Conservation (phyloP, 2,329 filamentous ascomycete genomes). For the Thyridium curvatum region DNA sequence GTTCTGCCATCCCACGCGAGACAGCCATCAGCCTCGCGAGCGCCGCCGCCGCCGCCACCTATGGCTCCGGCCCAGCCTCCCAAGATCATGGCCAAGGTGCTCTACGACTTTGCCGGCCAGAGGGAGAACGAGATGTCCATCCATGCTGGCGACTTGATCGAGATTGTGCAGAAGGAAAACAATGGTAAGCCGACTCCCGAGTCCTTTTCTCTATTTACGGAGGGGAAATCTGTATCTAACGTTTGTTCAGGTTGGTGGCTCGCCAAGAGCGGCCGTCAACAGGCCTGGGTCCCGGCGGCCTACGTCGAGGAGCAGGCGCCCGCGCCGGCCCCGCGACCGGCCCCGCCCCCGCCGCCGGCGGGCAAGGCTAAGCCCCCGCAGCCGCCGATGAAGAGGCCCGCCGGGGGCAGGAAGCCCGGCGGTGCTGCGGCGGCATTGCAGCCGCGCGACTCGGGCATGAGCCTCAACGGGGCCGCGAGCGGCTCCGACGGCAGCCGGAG, state of each 20-base stretch:
- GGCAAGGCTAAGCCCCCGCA: conserved; percentile 39
- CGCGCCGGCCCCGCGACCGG: conserved; percentile 51
- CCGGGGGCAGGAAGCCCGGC: conserved; percentile 63
- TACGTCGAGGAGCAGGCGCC: conserved; percentile 82
- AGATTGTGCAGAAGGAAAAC: conserved; percentile 88
- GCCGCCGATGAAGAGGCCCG: conserved; percentile 76
- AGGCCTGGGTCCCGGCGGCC: conserved; percentile 90
- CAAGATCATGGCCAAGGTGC: conserved; percentile 78
- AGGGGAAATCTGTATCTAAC: background rate
- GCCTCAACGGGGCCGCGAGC: conserved; percentile 44
- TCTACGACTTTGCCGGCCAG: conserved; percentile 88
- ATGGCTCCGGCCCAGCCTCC: conserved; percentile 56
- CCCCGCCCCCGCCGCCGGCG: conserved; percentile 59
- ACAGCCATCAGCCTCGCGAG: conserved; percentile 34
- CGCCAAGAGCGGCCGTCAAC: conserved; percentile 64
- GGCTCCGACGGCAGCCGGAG: conserved; percentile 58
- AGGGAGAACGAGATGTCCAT: conserved; percentile 81
- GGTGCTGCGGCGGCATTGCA: conserved; percentile 50
- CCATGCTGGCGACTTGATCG: conserved; percentile 70
- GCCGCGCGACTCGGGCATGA: conserved; percentile 67
- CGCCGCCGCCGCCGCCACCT: conserved; percentile 62
- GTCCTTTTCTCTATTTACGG: background rate
- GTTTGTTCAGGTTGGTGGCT: conserved; percentile 80
- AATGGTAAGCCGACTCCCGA: conserved; percentile 63
- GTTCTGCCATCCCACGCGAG: background rate